Conservation (phyloP, 1,284 basidiomycete genomes). For the Tilletia caries region DNA sequence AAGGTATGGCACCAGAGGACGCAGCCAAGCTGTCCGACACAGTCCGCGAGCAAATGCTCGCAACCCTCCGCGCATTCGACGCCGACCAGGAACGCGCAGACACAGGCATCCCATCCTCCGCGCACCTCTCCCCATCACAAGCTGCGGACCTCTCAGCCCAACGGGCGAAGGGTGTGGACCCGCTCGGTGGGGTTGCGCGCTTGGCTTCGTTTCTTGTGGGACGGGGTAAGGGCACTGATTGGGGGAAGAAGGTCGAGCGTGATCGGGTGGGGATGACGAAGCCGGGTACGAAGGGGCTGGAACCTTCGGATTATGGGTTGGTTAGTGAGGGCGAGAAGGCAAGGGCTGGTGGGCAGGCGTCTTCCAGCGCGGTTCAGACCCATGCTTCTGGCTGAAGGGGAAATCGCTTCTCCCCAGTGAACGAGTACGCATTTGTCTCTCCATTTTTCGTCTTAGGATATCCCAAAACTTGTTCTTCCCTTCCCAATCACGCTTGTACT, state of each 20-base stretch:
- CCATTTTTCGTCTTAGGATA: too few relatives aligned
- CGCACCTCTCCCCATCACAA: slow-evolving; percentile 10
- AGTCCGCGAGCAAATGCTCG: slow-evolving; percentile 56
- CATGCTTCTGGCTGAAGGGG: not conserved
- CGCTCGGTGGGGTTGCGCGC: slow-evolving; percentile 28
- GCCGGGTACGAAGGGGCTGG: slow-evolving; percentile 24
- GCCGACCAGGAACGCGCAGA: slow-evolving; percentile 32
- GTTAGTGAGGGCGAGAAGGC: slow-evolving; percentile 30
- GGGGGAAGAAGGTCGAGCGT: slow-evolving; percentile 17
- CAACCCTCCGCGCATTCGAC: slow-evolving; percentile 26
- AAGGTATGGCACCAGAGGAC: slow-evolving; percentile 67
- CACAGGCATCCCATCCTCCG: slow-evolving; percentile 59
- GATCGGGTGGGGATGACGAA: slow-evolving; percentile 23
- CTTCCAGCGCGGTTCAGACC: not conserved
- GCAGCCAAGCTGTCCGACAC: slow-evolving; percentile 64
- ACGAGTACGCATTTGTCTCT: too few relatives aligned
- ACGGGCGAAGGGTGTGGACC: not conserved
- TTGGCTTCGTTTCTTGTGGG: slow-evolving; percentile 27
- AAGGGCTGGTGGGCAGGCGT: slow-evolving; percentile 12
- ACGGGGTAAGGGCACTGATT: slow-evolving; percentile 17
- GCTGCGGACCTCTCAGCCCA: too few relatives aligned
- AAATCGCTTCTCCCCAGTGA: too few relatives aligned
- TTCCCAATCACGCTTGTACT: too few relatives aligned
- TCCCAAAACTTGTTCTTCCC: too few relatives aligned
- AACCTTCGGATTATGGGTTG: slow-evolving; percentile 34